phyloP scores from a whole-genome alignment of 2,329 filamentous ascomycete genomes.

The Fusarium robinianum region DNA sequence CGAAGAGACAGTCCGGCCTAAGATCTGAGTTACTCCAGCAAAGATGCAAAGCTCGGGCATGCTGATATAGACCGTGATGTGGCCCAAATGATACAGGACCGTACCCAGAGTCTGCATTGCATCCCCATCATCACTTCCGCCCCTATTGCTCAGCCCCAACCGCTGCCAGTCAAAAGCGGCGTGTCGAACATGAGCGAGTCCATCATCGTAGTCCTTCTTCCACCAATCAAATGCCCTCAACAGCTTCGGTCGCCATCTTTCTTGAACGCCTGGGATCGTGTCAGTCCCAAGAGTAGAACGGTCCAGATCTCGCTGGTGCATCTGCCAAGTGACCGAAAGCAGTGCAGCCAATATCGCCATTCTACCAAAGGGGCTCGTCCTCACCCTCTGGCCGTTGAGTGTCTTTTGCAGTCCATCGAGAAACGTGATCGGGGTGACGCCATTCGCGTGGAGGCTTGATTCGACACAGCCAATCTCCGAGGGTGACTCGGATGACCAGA shows the following conservation, averaged over 20 bases:
- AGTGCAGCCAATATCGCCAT: constrained; percentile 34
- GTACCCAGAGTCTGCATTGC: constrained; percentile 36
- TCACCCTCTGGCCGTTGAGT: constrained; percentile 35
- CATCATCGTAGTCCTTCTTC: constrained; percentile 38
- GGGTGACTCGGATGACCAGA: constrained; percentile 38
- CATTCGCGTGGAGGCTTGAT: constrained; percentile 36
- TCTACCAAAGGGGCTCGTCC: constrained; percentile 36
- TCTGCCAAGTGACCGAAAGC: constrained; percentile 37
- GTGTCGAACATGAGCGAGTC: constrained; percentile 35
- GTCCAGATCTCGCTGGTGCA: constrained; percentile 37
- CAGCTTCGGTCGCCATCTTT: constrained; percentile 36
- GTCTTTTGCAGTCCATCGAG: constrained; percentile 36
- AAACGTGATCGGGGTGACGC: constrained; percentile 36
- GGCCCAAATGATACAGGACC: constrained; percentile 35
- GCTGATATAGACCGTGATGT: constrained; percentile 38
- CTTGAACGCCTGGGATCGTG: constrained; percentile 35
- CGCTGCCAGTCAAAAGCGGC: constrained; percentile 38
- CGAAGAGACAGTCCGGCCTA: constrained; percentile 35
- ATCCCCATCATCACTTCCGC: constrained; percentile 36
- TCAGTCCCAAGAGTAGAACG: constrained; percentile 33
- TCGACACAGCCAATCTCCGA: constrained; percentile 38
- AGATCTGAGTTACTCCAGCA: constrained; percentile 34
- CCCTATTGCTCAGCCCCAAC: constrained; percentile 31
- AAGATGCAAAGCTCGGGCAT: constrained; percentile 39
- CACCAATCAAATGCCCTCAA: constrained; percentile 37